A percentile compares a stretch with the other conserved stretches of the same genome.
phyloP scores from a whole-genome alignment of 139 green algal genomes.

The Parachlorella kessleri region DNA sequence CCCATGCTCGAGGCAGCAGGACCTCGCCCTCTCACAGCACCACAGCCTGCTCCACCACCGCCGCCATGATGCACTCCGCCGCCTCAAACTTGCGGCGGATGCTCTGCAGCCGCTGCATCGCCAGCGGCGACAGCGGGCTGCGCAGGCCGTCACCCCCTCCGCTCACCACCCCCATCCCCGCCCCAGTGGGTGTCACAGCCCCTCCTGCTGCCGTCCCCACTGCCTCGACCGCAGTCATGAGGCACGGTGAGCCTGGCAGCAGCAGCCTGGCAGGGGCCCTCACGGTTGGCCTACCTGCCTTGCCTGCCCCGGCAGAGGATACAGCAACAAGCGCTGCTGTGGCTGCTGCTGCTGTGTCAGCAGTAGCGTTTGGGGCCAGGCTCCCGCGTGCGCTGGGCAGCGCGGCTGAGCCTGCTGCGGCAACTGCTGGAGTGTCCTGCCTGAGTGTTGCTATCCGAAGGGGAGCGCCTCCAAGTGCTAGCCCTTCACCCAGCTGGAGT shows the following conservation, averaged over 20 bases:
- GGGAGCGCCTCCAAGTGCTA: too few relatives aligned
- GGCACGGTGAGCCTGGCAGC: neutral
- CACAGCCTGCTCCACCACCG: slow-evolving; percentile 11
- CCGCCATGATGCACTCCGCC: slow-evolving; percentile 11
- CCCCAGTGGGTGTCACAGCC: neutral
- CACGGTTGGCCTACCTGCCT: neutral
- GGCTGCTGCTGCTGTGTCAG: too few relatives aligned
- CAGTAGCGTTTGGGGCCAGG: too few relatives aligned
- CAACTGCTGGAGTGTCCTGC: too few relatives aligned
- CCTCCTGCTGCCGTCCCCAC: neutral
- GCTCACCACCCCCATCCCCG: neutral
- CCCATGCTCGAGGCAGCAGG: too few relatives aligned
- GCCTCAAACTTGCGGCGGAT: slow-evolving; percentile 21
- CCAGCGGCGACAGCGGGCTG: neutral
- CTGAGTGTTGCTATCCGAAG: too few relatives aligned
- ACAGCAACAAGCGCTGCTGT: too few relatives aligned
- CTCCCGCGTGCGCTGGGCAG: too few relatives aligned
- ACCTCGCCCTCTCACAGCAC: slow-evolving; percentile 3
- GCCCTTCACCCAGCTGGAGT: too few relatives aligned
- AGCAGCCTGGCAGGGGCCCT: neutral
- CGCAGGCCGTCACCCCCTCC: neutral
- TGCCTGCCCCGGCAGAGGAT: neutral
- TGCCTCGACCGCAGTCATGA: too few relatives aligned
- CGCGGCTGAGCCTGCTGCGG: too few relatives aligned
- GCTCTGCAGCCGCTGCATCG: slow-evolving; percentile 15